Evolutionary conservation across 1,284 basidiomycete genomes (phyloP), one percentile per base, ranked within the genome.

Genomic region (Apiotrichum laibachii): DNA sequence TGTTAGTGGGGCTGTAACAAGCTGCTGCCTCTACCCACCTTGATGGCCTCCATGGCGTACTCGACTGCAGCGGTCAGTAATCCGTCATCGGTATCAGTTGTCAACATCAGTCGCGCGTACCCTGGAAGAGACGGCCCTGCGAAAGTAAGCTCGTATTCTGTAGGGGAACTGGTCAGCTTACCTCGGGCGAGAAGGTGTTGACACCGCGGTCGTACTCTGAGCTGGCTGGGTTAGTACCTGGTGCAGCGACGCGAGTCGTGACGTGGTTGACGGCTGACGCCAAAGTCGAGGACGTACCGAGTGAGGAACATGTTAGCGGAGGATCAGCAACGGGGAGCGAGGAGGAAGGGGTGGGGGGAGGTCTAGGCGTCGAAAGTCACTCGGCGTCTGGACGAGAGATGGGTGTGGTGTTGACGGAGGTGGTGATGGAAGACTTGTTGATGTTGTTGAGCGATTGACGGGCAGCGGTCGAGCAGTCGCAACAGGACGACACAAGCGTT

Each of bases 41-140:
- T 97, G 80, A 97, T 97, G 21, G 93, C 93, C 76, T 97, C 93
- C 75, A 99, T 97, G 53, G 96, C 96, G 83, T 99, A 99, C 80
- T 99, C 96, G 80, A 97, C 93, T 97, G 66, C 26, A 40, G 39
- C 11, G 18, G 42, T 49, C 51, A 53, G 19, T 13, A 18, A 34
- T 18, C 16, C 33, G 18, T 31, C 15, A 18, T 33, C 18, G 12
- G 11, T 21, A 19, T 31, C 26, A 31, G 4, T 31, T 31, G 26
- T 16, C 22, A 31, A 19, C 31, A 31, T 18, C 47, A 22, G 22
- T n/a, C 42, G 9, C n/a, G 43, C 74, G 60, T 46, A 80, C 80
- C 80, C 68, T 81, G 80, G 68, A 80, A 81, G 51, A 81, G 70
- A 57, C 80, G 80, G 34, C 80, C 80, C 75, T 77, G 55, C 1